Conservation (phyloP, 345 rosid genomes). For the Salix arbutifolia region DNA sequence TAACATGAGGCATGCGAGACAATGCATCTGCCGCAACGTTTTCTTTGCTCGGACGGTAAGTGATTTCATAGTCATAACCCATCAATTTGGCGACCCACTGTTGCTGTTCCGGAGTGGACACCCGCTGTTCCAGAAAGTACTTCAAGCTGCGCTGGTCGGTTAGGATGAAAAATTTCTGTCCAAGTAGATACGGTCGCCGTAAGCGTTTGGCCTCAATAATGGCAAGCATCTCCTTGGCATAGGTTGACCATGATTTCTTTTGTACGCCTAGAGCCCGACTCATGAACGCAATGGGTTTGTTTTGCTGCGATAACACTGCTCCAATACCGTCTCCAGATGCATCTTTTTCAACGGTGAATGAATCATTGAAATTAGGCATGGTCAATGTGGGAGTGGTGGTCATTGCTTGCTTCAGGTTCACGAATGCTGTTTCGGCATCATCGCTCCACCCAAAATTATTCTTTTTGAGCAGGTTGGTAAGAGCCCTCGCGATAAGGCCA, state of each 20-base stretch:
- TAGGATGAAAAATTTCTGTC: not conserved
- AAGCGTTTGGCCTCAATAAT: not conserved
- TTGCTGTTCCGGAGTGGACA: not conserved
- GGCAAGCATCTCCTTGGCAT: not conserved
- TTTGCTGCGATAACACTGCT: not conserved
- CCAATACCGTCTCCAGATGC: not conserved
- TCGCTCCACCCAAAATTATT: no score
- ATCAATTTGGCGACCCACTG: not conserved
- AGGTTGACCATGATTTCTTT: not conserved
- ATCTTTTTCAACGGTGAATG: not conserved
- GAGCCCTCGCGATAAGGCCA: no score
- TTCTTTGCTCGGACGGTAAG: no score
- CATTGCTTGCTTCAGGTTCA: not conserved
- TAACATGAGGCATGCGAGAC: no score
- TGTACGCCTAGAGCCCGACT: no score
- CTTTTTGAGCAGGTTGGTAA: no score
- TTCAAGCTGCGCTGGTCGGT: not conserved
- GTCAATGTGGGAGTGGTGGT: not conserved
- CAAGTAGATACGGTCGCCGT: not conserved
- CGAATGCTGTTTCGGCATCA: not conserved
- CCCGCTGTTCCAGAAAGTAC: not conserved
- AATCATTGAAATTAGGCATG: not conserved
- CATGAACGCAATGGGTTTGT: no score
- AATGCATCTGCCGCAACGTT: no score
- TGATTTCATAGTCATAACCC: no score